phyloP scores from a whole-genome alignment of 1,139 yeast genomes.

The Suhomyces wounanorum region DNA sequence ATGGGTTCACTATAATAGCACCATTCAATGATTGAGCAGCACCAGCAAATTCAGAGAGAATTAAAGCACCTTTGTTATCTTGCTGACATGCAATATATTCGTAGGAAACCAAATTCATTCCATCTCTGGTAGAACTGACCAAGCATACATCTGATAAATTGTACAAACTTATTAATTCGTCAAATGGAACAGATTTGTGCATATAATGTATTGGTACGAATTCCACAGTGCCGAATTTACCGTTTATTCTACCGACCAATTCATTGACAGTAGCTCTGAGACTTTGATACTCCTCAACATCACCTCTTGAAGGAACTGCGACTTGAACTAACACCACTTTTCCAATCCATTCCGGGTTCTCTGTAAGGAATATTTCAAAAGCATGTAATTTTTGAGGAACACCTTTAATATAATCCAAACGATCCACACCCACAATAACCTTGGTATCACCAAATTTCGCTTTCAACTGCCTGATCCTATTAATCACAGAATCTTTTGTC shows the following conservation, averaged over 20 bases:
- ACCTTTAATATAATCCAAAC: conserved; percentile 94
- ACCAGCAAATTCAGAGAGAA: conserved; percentile 93
- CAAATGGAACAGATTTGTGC: conserved; percentile 89
- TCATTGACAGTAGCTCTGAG: conserved; percentile 93
- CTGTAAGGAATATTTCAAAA: conserved; percentile 85
- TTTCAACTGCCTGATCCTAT: conserved; percentile 65
- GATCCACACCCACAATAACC: conserved; percentile 92
- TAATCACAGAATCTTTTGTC: conserved; percentile 58
- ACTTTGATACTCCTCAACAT: conserved; percentile 96
- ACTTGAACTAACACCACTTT: conserved; percentile 94
- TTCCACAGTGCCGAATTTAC: conserved; percentile 94
- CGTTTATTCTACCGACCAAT: conserved; percentile 94
- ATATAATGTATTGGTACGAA: conserved; percentile 96
- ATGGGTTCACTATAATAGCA: conserved; percentile 90
- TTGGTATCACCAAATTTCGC: conserved; percentile 68
- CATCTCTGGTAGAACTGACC: conserved; percentile 94
- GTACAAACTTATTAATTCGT: conserved; percentile 87
- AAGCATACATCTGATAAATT: conserved; percentile 86
- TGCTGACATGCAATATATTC: conserved; percentile 97
- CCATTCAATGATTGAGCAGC: conserved; percentile 99
- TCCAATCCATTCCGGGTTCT: conserved; percentile 98
- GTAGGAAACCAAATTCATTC: conserved; percentile 95
- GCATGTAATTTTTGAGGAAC: conserved; percentile 97
- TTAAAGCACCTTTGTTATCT: conserved; percentile 79
- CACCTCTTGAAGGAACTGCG: conserved; percentile 97